Base-by-base conservation (phyloP, 257 asterid genomes). In the Primulina eburnea region DNA sequence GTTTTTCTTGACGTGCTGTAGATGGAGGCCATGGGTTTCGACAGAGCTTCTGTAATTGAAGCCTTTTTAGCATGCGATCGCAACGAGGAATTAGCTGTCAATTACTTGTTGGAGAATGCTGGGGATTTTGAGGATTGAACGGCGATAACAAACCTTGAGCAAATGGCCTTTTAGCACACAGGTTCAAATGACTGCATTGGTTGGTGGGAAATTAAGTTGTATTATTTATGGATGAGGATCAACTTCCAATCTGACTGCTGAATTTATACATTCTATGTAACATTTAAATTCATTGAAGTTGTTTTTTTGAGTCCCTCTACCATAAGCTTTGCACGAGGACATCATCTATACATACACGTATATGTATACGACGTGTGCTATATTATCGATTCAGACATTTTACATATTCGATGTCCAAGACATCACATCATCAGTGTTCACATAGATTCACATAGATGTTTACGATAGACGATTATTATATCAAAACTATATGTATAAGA, bases 1-100 rank as follows among this genome's bases (percentile, higher is more conserved):
- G 9, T 38, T 28, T 1, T 43, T 9, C 47, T 8, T 38, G 52
- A 8, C 28, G 21, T n/a, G 66, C 28, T 80, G 32, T 76, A 92
- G 98, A 85, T 92, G 82, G 97, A 92, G 77, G 97, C 91, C 37
- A 88, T 92, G 98, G 98, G 98, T 43, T 92, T 92, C 43, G 97
- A 86, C 35, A 86, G 91, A 83, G 89, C 94, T 60, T 95, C 88
- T 47, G 95, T 88, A 16, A 88, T 92, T 6, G 97, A 92, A 87
- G 98, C 98, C 43, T 92, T 92, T 81, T 79, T 92, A 74, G 95
- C 97, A n/a, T 92, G 98, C 55, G 97, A 92, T 24, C 94, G 97
- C 78, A 92, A 90, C 2, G 97, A 92, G 80, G 98, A 92, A 77
- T 74, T 92, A 72, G 98, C 97, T 0, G 85, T 85, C 78, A 92